Conservation (phyloP, 257 asterid genomes). For the Euphrasia confusa region DNA sequence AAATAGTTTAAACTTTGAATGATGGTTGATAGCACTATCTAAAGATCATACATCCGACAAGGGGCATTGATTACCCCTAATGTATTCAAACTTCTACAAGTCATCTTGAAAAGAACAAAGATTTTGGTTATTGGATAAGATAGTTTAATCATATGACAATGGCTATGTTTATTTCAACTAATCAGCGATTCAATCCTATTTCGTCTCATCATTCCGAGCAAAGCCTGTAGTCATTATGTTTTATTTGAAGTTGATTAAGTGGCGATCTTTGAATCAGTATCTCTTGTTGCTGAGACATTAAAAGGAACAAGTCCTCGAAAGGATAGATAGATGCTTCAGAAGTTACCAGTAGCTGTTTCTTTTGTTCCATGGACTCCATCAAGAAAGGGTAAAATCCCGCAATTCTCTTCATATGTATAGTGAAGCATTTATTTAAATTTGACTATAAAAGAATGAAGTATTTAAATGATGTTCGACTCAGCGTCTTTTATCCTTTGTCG, state of each 20-base stretch:
- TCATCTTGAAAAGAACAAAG: neutral
- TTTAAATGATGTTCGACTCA: neutral
- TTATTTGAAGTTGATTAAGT: neutral
- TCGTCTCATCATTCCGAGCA: neutral
- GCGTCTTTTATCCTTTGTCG: neutral
- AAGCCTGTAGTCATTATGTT: neutral
- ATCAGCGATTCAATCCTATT: neutral
- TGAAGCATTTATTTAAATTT: neutral
- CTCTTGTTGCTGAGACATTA: slow-evolving; percentile 1
- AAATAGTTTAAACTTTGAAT: neutral
- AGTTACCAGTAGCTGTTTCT: slow-evolving; percentile 25
- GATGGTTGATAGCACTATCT: neutral
- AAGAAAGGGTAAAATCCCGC: slow-evolving; percentile 24
- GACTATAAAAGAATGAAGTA: neutral
- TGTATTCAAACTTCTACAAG: neutral
- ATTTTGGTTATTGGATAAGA: neutral
- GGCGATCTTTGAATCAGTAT: neutral
- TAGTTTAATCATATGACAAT: neutral
- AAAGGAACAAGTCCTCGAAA: neutral
- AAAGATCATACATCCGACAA: too few species aligned
- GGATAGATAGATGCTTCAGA: slow-evolving; percentile 38
- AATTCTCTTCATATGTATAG: neutral
- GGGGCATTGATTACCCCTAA: too few species aligned
- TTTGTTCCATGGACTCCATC: slow-evolving; percentile 33
- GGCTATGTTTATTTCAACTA: too few species aligned